Base-by-base conservation (phyloP, 2,329 filamentous ascomycete species). In the Microsporum audouinii region DNA sequence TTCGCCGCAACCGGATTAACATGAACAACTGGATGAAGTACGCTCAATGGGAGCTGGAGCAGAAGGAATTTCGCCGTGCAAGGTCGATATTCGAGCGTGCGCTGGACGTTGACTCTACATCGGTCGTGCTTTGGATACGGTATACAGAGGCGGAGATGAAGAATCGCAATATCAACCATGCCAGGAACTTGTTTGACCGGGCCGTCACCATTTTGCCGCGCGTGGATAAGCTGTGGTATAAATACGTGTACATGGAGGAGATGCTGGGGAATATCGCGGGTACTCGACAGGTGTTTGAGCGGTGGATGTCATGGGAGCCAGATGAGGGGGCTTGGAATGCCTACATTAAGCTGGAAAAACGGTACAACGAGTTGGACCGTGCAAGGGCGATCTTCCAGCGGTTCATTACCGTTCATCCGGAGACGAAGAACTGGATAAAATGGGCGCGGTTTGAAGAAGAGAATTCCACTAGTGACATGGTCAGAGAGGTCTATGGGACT, bases 1-100 rank as follows among this genome's bases (percentile, higher is more conserved):
- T 97, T 63, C 87, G 91, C 65, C 88, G 94, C 65, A 97, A 97
- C 72, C 80, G 92, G 70, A 82, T 96, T 72, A 96, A 95, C 71
- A 91, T 97, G 82, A 95, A 95, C 80, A 97, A 97, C 76, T 99
- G 94, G 94, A 90, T 94, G 82, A 88, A 91, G 70, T 99, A 99
- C 80, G 92, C 94, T 61, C 84, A 89, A 68, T 99, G 91, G 89
- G 94, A 99, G 78, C 82, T 97, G 63, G 92, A 99, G 73, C 94
- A 99, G 77, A 97, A 97, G 76, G 94, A 99, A 77, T 96, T 89
- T 75, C 86, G 88, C 60, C 88, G 94, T 60, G 94, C 94, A 34
- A 83, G 94, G 47, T 95, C 88, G 58, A 86, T 99, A 70, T 99
- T 97, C 69, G 94, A 99, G 78, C 84, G 94, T 68, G 92, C 92